phyloP scores from a whole-genome alignment of 768 basidiomycete genomes.

The Daedaleopsis nitida region DNA sequence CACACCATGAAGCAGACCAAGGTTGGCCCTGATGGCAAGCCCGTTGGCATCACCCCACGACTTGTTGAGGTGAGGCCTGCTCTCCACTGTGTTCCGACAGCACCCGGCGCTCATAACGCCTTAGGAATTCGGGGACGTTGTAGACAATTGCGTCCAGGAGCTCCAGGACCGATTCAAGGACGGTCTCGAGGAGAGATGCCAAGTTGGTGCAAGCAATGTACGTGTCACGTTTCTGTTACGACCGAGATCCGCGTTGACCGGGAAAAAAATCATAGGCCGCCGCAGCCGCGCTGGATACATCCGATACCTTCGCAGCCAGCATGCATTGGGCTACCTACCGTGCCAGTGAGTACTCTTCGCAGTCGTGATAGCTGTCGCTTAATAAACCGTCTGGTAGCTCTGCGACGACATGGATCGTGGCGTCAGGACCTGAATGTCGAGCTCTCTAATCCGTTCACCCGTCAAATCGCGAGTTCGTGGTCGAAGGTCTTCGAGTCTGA shows the following conservation, averaged over 20 bases:
- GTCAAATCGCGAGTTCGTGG: slow-evolving; percentile 60
- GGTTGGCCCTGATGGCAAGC: slow-evolving; percentile 44
- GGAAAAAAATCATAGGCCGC: slow-evolving; percentile 35
- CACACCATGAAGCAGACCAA: slow-evolving; percentile 32
- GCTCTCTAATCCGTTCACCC: slow-evolving; percentile 57
- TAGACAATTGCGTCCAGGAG: slow-evolving; percentile 46
- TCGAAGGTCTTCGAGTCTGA: slow-evolving; percentile 61
- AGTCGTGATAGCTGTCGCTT: background rate
- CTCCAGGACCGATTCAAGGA: slow-evolving; percentile 53
- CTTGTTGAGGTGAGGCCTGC: slow-evolving; percentile 38
- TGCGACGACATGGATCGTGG: slow-evolving; percentile 57
- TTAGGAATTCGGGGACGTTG: slow-evolving; percentile 49
- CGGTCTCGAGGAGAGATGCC: slow-evolving; percentile 61
- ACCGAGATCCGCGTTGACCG: background rate
- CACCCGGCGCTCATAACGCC: background rate
- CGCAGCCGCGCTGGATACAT: slow-evolving; percentile 45
- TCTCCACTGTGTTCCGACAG: background rate
- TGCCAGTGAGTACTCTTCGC: slow-evolving; percentile 44
- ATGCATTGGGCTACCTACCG: slow-evolving; percentile 67
- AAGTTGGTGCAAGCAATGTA: slow-evolving; percentile 51
- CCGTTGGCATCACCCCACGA: slow-evolving; percentile 47
- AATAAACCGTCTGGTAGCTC: slow-evolving; percentile 28
- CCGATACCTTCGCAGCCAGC: slow-evolving; percentile 50
- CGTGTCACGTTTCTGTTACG: slow-evolving; percentile 20
- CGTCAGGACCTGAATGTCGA: slow-evolving; percentile 64